Conservation (phyloP, 805 yeast genomes). For the Pichia cephalocereana region DNA sequence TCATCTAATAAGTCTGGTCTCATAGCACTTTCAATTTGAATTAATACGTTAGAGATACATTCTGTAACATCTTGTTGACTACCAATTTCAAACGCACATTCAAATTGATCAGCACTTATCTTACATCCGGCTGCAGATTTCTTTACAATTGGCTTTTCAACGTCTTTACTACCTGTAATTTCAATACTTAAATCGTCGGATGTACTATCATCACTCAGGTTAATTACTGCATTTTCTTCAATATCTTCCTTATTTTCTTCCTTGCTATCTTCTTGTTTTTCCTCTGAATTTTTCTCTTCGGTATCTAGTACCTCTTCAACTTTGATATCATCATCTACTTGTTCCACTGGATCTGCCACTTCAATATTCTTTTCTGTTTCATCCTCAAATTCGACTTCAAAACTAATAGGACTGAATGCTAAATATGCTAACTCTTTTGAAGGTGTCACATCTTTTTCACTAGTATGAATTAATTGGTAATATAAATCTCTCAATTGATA, state of each 20-base stretch:
- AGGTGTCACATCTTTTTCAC: conserved; percentile 65
- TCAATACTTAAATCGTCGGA: background rate
- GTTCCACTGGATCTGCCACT: background rate
- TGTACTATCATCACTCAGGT: background rate
- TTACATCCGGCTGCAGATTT: conserved; percentile 24
- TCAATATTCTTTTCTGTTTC: background rate
- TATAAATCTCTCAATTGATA: conserved; percentile 65
- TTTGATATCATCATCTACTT: conserved; percentile 1
- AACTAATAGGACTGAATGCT: conserved; percentile 68
- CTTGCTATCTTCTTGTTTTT: too few relatives aligned
- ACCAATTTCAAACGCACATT: conserved; percentile 68
- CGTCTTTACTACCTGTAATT: background rate
- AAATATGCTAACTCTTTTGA: conserved; percentile 76
- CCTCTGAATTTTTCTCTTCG: background rate
- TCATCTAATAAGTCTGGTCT: conserved; percentile 55
- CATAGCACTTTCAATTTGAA: conserved; percentile 83
- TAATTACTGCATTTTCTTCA: background rate
- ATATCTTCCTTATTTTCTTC: too few relatives aligned
- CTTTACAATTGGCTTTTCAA: background rate
- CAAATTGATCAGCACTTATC: conserved; percentile 56
- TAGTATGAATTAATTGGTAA: conserved; percentile 54
- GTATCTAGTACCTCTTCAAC: background rate
- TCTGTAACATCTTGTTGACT: conserved; percentile 97
- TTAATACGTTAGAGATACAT: conserved; percentile 88
- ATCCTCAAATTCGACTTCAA: conserved; percentile 35